A percentile compares a stretch with the other conserved stretches of the same genome.
These are phyloP conservation scores for Aspergillus quadricinctus DNA, from an alignment of 2,329 filamentous ascomycete genomes.

Conservation along the genomic window DNA sequence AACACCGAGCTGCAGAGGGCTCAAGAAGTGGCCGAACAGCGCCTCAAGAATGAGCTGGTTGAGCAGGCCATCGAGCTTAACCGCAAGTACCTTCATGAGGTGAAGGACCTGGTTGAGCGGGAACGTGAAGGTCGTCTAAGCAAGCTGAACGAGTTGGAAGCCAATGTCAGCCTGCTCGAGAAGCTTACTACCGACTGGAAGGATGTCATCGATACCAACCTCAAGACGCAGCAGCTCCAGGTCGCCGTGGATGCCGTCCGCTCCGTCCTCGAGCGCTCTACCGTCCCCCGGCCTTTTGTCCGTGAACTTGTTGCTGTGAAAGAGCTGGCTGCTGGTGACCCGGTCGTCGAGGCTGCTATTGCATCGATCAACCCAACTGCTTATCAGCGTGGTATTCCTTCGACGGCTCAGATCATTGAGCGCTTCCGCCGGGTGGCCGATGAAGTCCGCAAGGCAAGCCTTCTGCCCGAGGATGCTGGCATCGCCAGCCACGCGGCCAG, in stretches of 20 bases:
- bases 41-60: constrained; percentile 75
- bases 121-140: constrained; percentile 84
- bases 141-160: constrained; percentile 75
- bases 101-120: constrained; percentile 76
- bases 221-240: constrained; percentile 92
- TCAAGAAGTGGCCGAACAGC: constrained; percentile 75
- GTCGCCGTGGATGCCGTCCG: constrained; percentile 92
- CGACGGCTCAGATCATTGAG: constrained; percentile 81
- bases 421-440: constrained; percentile 88
- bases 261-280: constrained; percentile 70
- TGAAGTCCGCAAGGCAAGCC: constrained; percentile 89
- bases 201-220: constrained; percentile 80
- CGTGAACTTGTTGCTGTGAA: constrained; percentile 91
- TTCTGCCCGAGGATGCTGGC: constrained; percentile 89
- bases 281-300: constrained; percentile 78
- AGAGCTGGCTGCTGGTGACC: constrained; percentile 78
- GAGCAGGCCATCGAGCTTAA: constrained; percentile 89
- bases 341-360: constrained; percentile 87
- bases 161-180: constrained; percentile 77
- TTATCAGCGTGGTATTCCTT: constrained; percentile 88
- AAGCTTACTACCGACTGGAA: constrained; percentile 86
- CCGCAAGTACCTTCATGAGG: constrained; percentile 72
- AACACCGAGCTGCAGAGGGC: constrained; percentile 74
- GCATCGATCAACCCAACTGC: constrained; percentile 91
- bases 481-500: constrained; percentile 91